phyloP scores from a whole-genome alignment of 1,284 basidiomycete genomes.

The Malassezia japonica region DNA sequence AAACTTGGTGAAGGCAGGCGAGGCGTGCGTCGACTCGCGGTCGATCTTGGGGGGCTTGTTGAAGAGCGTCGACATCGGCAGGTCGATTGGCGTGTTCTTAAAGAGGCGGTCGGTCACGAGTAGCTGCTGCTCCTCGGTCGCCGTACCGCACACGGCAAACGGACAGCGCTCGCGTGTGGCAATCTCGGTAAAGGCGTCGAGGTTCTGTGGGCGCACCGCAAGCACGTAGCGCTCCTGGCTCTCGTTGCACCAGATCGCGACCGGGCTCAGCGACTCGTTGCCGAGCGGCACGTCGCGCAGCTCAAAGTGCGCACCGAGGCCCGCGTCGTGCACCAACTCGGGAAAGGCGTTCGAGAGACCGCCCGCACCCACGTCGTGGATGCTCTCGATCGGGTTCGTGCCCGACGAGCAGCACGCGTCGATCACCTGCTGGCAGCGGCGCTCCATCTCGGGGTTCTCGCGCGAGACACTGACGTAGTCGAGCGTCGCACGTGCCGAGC shows the following conservation, averaged over 20 bases:
- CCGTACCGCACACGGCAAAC: slow-evolving; percentile 77
- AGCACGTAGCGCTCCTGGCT: slow-evolving; percentile 96
- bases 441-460: slow-evolving; percentile 97
- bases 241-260: slow-evolving; percentile 99
- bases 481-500: slow-evolving; percentile 69
- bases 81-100: slow-evolving; percentile 67
- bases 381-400: slow-evolving; percentile 73
- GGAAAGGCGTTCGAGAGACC: slow-evolving; percentile 93
- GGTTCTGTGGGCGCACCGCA: slow-evolving; percentile 49
- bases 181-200: slow-evolving; percentile 60
- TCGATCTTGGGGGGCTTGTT: slow-evolving; percentile 92
- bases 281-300: slow-evolving; percentile 86
- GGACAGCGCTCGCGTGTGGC: slow-evolving; percentile 84
- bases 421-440: slow-evolving; percentile 93
- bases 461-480: slow-evolving; percentile 97
- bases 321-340: slow-evolving; percentile 90
- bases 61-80: slow-evolving; percentile 91
- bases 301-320: slow-evolving; percentile 83
- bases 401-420: slow-evolving; percentile 55
- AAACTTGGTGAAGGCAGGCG: slow-evolving; percentile 57
- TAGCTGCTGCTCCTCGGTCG: slow-evolving; percentile 65
- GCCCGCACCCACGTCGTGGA: slow-evolving; percentile 96
- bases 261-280: slow-evolving; percentile 87
- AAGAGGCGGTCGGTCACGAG: slow-evolving; percentile 81
- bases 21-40: slow-evolving; percentile 59